phyloP scores from a whole-genome alignment of 768 basidiomycete species.

The Tricholoma hemisulphureum region DNA sequence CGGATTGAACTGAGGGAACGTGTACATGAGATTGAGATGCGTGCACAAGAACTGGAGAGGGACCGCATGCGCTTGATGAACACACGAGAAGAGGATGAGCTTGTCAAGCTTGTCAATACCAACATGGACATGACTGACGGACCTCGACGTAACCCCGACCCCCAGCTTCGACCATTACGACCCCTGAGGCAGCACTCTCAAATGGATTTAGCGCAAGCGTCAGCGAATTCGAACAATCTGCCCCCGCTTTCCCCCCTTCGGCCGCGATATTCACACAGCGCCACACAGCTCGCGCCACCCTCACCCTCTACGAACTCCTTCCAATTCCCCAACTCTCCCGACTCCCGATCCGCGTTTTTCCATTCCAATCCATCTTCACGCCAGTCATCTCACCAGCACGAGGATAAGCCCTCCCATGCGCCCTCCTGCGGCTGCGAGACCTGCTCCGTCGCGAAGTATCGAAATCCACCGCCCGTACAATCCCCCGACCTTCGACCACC shows the following conservation, averaged over 20 bases:
- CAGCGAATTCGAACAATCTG: constrained; percentile 5
- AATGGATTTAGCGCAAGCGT: constrained; percentile 1
- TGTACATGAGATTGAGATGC: constrained; percentile 54
- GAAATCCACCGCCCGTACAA: constrained; percentile 27
- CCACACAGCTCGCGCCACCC: constrained; percentile 42
- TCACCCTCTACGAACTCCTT: constrained; percentile 11
- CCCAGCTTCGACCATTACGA: constrained; percentile 29
- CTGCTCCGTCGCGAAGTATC: constrained; percentile 62
- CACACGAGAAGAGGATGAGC: constrained; percentile 30
- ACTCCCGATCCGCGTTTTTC: constrained; percentile 12
- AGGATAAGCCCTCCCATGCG: constrained; percentile 43
- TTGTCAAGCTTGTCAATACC: constrained; percentile 12
- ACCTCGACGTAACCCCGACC: constrained; percentile 7
- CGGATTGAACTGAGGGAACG: constrained; percentile 51
- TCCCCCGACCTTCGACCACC: constrained; percentile 40
- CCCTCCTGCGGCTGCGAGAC: constrained; percentile 66
- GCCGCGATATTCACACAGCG: constrained; percentile 38
- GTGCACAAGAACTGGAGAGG: constrained; percentile 54
- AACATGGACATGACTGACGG: constrained; percentile 18
- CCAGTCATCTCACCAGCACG: constrained; percentile 21
- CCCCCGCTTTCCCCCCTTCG: constrained; percentile 3
- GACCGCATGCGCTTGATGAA: constrained; percentile 47
- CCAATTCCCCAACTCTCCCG: constrained; percentile 19
- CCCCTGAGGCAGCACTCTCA: constrained; percentile 23
- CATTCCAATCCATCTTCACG: constrained; percentile 25